phyloP scores from a whole-genome alignment of 2,329 filamentous ascomycete species.

The Metarhizium brunneum region DNA sequence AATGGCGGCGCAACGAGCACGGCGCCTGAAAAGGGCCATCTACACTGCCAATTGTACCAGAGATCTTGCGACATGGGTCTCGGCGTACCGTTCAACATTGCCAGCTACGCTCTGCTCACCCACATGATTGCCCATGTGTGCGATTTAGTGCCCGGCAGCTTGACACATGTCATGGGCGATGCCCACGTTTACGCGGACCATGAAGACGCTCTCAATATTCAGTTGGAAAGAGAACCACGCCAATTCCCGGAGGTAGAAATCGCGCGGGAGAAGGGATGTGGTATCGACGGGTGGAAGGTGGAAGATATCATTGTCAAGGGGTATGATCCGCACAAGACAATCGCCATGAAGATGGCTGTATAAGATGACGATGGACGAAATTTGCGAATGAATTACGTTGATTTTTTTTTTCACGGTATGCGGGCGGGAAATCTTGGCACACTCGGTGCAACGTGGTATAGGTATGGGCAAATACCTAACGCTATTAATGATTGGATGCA shows the following conservation, averaged over 20 bases:
- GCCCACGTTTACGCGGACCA: constrained; percentile 96
- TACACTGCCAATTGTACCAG: constrained; percentile 90
- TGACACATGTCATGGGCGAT: constrained; percentile 96
- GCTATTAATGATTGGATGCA: not conserved
- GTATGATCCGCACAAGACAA: constrained; percentile 83
- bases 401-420: not conserved
- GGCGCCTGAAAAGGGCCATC: constrained; percentile 47
- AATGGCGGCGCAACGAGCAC: constrained; percentile 10
- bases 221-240: constrained; percentile 70
- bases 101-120: constrained; percentile 83
- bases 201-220: constrained; percentile 72
- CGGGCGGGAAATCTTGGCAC: not conserved
- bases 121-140: constrained; percentile 91
- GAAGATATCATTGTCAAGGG: constrained; percentile 83
- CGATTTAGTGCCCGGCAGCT: constrained; percentile 71
- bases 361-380: constrained; percentile 20
- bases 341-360: constrained; percentile 99
- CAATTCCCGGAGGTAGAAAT: constrained; percentile 76
- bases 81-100: constrained; percentile 96
- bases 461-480: not conserved
- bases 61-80: constrained; percentile 94
- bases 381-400: not conserved
- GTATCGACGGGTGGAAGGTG: constrained; percentile 81
- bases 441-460: not conserved
- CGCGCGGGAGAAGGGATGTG: constrained; percentile 54